phyloP scores from a whole-genome alignment of 2,329 filamentous ascomycete genomes.

The Colletotrichum sojae region DNA sequence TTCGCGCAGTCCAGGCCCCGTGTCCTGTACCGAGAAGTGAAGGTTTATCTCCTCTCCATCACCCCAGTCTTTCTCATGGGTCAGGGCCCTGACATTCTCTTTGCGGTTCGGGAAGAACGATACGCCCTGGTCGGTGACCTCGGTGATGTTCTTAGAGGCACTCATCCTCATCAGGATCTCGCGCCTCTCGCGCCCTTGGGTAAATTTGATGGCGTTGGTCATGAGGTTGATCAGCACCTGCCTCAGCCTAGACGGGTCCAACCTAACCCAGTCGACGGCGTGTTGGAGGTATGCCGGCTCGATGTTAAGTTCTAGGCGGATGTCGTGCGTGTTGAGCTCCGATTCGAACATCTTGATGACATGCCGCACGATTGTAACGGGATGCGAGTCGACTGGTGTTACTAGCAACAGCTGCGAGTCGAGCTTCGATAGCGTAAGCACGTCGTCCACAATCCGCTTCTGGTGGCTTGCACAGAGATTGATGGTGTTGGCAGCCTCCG shows the following conservation, averaged over 20 bases:
- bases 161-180: slow-evolving; percentile 76
- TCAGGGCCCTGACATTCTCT: slow-evolving; percentile 59
- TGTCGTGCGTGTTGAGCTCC: slow-evolving; percentile 79
- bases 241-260: slow-evolving; percentile 81
- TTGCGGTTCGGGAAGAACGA: slow-evolving; percentile 64
- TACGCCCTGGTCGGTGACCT: slow-evolving; percentile 56
- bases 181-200: slow-evolving; percentile 70
- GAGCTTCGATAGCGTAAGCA: slow-evolving; percentile 77
- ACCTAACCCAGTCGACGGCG: slow-evolving; percentile 78
- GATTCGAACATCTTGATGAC: slow-evolving; percentile 86
- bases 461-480: slow-evolving; percentile 85
- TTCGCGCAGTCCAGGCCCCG: slow-evolving; percentile 75
- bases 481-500: slow-evolving; percentile 87
- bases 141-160: slow-evolving; percentile 69
- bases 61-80: slow-evolving; percentile 77
- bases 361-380: slow-evolving; percentile 75
- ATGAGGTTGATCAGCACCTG: slow-evolving; percentile 85
- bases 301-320: slow-evolving; percentile 78
- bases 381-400: slow-evolving; percentile 78
- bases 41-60: slow-evolving; percentile 79
- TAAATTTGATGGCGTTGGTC: slow-evolving; percentile 77
- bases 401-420: slow-evolving; percentile 80
- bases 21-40: slow-evolving; percentile 80
- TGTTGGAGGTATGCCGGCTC: slow-evolving; percentile 77
- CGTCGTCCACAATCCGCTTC: slow-evolving; percentile 79